Percentiles rank a stretch among this genome's conserved stretches.
Evolutionary conservation across 2,329 filamentous ascomycete species (phyloP).

Genomic region (Fusarium sp.): DNA sequence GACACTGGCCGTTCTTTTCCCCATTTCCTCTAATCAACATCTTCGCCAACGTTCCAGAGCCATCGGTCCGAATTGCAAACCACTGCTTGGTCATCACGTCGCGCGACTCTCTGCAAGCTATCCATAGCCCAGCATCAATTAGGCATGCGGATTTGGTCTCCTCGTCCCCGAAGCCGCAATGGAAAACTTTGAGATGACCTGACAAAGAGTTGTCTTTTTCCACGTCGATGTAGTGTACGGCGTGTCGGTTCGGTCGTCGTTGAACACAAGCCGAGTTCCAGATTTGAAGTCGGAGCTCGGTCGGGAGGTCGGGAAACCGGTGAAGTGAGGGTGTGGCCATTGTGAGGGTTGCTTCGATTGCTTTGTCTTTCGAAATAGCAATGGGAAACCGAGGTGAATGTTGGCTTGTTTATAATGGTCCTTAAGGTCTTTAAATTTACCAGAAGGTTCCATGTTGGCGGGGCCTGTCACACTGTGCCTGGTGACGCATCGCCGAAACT

Average conservation of each 20-base stretch:
- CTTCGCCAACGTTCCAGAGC: accelerated
- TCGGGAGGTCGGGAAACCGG: background rate
- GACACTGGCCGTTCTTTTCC: background rate
- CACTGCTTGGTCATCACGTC: background rate
- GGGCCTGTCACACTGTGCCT: accelerated
- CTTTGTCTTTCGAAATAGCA: background rate
- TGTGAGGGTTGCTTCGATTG: background rate
- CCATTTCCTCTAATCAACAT: background rate
- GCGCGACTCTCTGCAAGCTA: slow-evolving; percentile 8
- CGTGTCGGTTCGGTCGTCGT: background rate
- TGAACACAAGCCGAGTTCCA: background rate
- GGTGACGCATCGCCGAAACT: background rate
- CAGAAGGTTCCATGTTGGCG: background rate
- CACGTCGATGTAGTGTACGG: background rate
- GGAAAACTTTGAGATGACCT: background rate
- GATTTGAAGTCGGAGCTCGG: background rate
- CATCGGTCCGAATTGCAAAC: background rate
- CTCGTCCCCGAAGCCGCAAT: too few relatives aligned
- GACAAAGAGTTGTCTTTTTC: accelerated
- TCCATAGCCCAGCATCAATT: slow-evolving; percentile 9
- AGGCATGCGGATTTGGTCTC: slow-evolving; percentile 1
- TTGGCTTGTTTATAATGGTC: background rate
- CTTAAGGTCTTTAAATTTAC: accelerated
- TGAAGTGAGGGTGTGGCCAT: background rate
- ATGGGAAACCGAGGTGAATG: background rate